These are phyloP conservation scores for Trematosphaeria pertusa DNA, from an alignment of 2,329 filamentous ascomycete species.

Conservation along the genomic window DNA sequence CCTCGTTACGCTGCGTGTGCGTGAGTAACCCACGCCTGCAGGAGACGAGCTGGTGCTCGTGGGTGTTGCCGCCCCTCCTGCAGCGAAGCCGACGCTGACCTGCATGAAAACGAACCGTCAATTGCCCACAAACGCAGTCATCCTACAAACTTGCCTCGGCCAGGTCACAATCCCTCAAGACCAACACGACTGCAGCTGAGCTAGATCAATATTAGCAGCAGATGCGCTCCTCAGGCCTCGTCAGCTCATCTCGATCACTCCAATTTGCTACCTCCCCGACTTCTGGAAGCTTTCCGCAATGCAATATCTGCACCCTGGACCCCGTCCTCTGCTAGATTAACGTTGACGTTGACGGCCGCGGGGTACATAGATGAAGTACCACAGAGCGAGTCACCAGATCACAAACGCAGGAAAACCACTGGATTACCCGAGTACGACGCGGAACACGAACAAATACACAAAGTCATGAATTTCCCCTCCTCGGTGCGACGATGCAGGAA, in stretches of 20 bases:
- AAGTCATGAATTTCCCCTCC: constrained; percentile 1
- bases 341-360: constrained; percentile 32
- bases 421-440: neutral
- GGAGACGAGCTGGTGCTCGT: constrained; percentile 23
- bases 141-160: constrained; percentile 11
- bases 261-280: constrained; percentile 24
- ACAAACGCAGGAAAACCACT: constrained; percentile 3
- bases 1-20: constrained; percentile 35
- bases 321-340: constrained; percentile 33
- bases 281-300: constrained; percentile 27
- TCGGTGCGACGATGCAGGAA: constrained; percentile 13
- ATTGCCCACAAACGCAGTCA: neutral
- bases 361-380: constrained; percentile 45
- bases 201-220: neutral
- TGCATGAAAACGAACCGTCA: constrained; percentile 23
- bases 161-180: constrained; percentile 1
- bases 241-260: neutral
- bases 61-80: constrained; percentile 23
- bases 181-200: neutral
- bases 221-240: neutral
- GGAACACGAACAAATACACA: neutral
- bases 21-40: constrained; percentile 34
- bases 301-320: constrained; percentile 33
- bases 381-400: constrained; percentile 34
- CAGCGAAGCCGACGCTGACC: constrained; percentile 26